These are phyloP conservation scores for Suhomyces tanzawaensis DNA, from an alignment of 805 yeast genomes.

Conservation along the genomic window DNA sequence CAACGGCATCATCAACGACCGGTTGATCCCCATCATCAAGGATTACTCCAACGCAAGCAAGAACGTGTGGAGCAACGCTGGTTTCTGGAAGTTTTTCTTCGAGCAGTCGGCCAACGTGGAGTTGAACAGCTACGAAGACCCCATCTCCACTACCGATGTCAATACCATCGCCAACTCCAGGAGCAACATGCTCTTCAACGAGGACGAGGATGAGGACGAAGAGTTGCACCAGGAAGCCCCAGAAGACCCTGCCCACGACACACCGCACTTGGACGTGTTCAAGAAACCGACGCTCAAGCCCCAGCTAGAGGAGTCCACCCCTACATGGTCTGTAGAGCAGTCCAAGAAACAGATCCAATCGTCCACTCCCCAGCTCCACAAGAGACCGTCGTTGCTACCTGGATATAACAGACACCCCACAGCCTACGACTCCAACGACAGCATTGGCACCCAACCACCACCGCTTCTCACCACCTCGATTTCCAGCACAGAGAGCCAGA, in stretches of 20 bases:
- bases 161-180: slow-evolving; percentile 21
- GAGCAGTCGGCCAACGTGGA: slow-evolving; percentile 73
- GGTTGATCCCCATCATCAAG: slow-evolving; percentile 64
- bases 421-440: slow-evolving; percentile 23
- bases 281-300: slow-evolving; percentile 19
- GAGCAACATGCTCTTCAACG: slow-evolving; percentile 10
- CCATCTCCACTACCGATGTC: slow-evolving; percentile 20
- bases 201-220: slow-evolving; percentile 16
- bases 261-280: slow-evolving; percentile 5
- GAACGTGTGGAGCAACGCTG: slow-evolving; percentile 61
- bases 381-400: slow-evolving; percentile 12
- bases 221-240: slow-evolving; percentile 8
- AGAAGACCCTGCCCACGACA: background rate
- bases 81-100: slow-evolving; percentile 75
- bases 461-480: slow-evolving; percentile 12
- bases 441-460: slow-evolving; percentile 22
- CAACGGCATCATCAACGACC: slow-evolving; percentile 64
- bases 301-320: slow-evolving; percentile 25
- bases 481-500: slow-evolving; percentile 1
- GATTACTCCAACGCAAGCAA: slow-evolving; percentile 57
- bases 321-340: slow-evolving; percentile 36
- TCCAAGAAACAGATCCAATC: slow-evolving; percentile 18
- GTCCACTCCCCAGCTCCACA: slow-evolving; percentile 28
- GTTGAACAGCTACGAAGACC: slow-evolving; percentile 51
- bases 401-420: slow-evolving; percentile 1